A percentile compares a stretch with the other conserved stretches of the same genome.
Evolutionary conservation across 208 protist genomes (phyloP).

Genomic region (Crithidia sp.): DNA sequence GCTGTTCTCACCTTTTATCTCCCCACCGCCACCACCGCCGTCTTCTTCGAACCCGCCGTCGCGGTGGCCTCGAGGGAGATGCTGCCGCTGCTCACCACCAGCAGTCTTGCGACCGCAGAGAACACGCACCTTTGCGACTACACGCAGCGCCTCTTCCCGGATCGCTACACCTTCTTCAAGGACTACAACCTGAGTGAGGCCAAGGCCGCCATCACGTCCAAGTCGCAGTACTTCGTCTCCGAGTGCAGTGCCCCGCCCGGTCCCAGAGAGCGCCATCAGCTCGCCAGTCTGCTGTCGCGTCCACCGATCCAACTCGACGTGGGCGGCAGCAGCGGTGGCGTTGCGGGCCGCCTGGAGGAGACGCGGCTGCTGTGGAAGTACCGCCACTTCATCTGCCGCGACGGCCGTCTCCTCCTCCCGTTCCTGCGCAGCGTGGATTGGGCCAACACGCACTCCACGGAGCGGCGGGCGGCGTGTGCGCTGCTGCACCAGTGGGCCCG

Average conservation of each 20-base stretch:
- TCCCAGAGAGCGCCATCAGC: constrained; percentile 64
- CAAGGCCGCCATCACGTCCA: constrained; percentile 57
- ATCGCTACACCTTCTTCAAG: constrained; percentile 47
- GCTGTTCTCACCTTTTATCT: constrained; percentile 45
- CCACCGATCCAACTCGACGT: constrained; percentile 69
- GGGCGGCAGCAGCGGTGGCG: constrained; percentile 9
- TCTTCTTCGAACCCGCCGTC: constrained; percentile 34
- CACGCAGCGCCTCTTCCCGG: constrained; percentile 29
- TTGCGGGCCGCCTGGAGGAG: constrained; percentile 69
- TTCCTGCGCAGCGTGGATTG: constrained; percentile 95
- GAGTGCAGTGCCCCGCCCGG: constrained; percentile 64
- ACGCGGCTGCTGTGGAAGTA: constrained; percentile 93
- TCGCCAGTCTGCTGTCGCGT: constrained; percentile 52
- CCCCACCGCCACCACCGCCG: constrained; percentile 43
- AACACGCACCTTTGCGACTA: not conserved
- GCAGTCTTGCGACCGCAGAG: not conserved
- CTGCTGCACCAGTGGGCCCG: constrained; percentile 72
- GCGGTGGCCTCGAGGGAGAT: constrained; percentile 3
- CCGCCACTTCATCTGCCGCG: constrained; percentile 79
- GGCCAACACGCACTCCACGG: constrained; percentile 53
- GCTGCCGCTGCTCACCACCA: not conserved
- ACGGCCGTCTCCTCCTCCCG: constrained; percentile 84
- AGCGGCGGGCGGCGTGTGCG: constrained; percentile 72
- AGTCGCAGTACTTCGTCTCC: constrained; percentile 58
- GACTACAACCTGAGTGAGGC: constrained; percentile 79